Base-by-base conservation (phyloP, 805 yeast species). In the Starmerella vaccinii region DNA sequence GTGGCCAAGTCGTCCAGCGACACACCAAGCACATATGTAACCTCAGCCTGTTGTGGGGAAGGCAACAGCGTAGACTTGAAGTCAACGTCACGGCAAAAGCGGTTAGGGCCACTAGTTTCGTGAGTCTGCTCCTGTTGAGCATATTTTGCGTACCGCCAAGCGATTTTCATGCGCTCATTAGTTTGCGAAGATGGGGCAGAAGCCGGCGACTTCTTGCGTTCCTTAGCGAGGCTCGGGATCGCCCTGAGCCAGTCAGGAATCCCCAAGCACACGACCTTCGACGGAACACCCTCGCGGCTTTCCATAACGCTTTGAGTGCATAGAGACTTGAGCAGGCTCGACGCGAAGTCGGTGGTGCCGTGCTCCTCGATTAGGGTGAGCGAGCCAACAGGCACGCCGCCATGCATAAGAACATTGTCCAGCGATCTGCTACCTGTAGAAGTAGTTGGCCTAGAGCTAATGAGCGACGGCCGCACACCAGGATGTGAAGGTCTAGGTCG, bases 341-440 rank as follows among this genome's bases (percentile, higher is more conserved):
- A 75, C 6, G 84, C 74, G 62, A 87, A 90, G 61, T 90, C 97
- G 0, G 97, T 90, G 6, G 90, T 81, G 0, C 95, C 92, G 15
- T 77, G 75, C 63, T 90, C 97, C 63, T 86, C 90, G 4, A 90
- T 63, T 13, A 89, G 64, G 34, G 88, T 62, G 5, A 84, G 74
- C 10, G 72, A 66, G 1, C 95, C 95, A 12, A 85, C 58, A 1
- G 97, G 97, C 15, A 89, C 63, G 0, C 98, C 98, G 50, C 78
- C 82, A 65, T 90, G 97, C 1, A 76, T 77, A 47, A 90, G 63
- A 3, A 85, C 66, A 56, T 73, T 77, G 64, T 90, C 97, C 21
- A 90, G 65, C 61, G 86, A 89, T 7, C 72, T 63, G 22, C 82
- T 75, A 1, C 97, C 97, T 0, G 95, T 82, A 1, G 97, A 85